phyloP scores from a whole-genome alignment of 2,329 filamentous ascomycete species.

The Claviceps cyperi region DNA sequence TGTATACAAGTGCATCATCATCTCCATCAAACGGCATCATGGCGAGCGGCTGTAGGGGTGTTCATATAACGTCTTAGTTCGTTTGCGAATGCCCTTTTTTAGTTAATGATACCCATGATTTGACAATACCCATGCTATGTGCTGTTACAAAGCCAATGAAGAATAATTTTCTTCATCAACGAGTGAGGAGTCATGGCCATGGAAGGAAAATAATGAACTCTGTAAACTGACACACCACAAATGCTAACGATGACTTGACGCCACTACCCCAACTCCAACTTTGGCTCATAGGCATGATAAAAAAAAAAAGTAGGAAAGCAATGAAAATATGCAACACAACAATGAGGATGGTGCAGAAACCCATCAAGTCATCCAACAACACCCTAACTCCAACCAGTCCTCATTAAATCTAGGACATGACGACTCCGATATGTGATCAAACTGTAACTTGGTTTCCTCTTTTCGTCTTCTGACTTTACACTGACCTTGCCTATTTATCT shows the following conservation, averaged over 20 bases:
- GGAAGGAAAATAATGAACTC: neutral
- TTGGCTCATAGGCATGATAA: conserved; percentile 14
- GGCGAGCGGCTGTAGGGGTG: too few species aligned
- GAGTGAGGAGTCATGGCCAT: neutral
- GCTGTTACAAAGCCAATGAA: neutral
- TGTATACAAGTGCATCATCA: conserved; percentile 4
- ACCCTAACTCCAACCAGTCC: conserved; percentile 5
- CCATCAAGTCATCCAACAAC: conserved; percentile 3
- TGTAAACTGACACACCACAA: neutral
- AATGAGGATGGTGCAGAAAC: neutral
- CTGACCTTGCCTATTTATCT: conserved; percentile 7
- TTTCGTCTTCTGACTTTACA: neutral
- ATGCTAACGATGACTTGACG: conserved; percentile 1
- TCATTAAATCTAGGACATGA: conserved; percentile 3
- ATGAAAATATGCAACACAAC: neutral
- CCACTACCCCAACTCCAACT: conserved; percentile 12
- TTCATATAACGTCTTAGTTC: neutral
- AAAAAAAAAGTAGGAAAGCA: neutral
- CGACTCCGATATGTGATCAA: conserved; percentile 4
- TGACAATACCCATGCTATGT: neutral
- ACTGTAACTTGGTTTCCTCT: conserved; percentile 4
- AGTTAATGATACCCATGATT: conserved; percentile 1
- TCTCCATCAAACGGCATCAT: neutral
- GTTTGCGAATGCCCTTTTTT: neutral
- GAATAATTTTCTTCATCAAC: neutral